Conservation (phyloP, 192 early-diverging fungal genomes). For the Coemansia sp. region DNA sequence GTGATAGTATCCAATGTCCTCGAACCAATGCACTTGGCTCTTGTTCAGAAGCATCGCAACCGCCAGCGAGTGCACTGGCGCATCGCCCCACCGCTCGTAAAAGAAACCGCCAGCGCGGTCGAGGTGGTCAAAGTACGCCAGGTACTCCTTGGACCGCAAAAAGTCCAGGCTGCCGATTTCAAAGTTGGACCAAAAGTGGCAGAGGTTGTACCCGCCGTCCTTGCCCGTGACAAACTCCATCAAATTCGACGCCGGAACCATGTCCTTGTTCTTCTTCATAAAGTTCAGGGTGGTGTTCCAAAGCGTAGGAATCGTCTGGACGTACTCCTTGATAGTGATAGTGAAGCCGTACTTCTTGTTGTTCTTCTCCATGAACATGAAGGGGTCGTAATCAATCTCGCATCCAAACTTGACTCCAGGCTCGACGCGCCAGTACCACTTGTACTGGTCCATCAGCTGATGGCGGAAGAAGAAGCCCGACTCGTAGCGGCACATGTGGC, state of each 20-base stretch:
- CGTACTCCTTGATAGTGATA: constrained; percentile 30
- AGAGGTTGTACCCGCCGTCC: constrained; percentile 62
- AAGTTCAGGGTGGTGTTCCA: constrained; percentile 37
- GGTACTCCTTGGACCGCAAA: constrained; percentile 64
- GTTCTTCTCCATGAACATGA: constrained; percentile 39
- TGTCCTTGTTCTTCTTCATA: constrained; percentile 28
- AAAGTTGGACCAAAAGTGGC: constrained; percentile 89
- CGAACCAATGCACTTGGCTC: constrained; percentile 69
- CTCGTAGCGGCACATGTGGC: constrained; percentile 49
- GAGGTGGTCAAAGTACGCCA: constrained; percentile 70
- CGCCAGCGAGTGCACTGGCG: constrained; percentile 70
- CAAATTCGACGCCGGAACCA: constrained; percentile 28
- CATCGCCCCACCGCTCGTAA: constrained; percentile 77
- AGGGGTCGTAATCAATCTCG: constrained; percentile 55
- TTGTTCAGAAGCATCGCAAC: constrained; percentile 61
- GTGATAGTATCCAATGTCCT: constrained; percentile 54
- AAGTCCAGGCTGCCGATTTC: constrained; percentile 81
- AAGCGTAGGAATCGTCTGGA: constrained; percentile 36
- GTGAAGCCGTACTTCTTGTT: constrained; percentile 44
- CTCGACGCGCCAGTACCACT: constrained; percentile 60
- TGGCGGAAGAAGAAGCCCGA: constrained; percentile 48
- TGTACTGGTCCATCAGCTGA: constrained; percentile 35
- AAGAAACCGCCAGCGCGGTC: constrained; percentile 86
- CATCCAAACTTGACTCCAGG: constrained; percentile 52
- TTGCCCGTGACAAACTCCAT: constrained; percentile 37